Conservation (phyloP, 805 yeast genomes). For the Tetrapisispora namnaoensis region DNA sequence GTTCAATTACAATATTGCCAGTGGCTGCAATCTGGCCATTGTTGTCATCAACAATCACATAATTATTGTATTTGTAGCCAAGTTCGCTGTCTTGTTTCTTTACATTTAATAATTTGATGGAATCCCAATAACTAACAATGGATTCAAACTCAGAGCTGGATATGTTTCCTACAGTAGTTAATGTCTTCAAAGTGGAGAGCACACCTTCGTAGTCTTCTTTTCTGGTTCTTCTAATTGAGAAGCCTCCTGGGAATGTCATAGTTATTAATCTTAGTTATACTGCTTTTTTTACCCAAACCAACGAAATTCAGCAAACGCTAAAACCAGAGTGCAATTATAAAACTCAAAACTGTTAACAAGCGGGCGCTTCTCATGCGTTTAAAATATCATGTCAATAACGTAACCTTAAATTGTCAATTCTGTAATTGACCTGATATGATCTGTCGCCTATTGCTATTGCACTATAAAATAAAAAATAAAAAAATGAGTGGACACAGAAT, state of each 20-base stretch:
- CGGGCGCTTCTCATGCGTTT: too few relatives aligned
- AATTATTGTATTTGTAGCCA: constrained; percentile 49
- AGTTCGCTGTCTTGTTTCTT: constrained; percentile 1
- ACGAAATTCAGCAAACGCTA: too few relatives aligned
- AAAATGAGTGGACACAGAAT: too few relatives aligned
- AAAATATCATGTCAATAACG: too few relatives aligned
- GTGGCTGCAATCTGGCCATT: constrained; percentile 59
- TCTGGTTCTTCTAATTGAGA: constrained; percentile 49
- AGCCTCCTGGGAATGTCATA: constrained; percentile 36
- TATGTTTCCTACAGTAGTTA: constrained; percentile 80
- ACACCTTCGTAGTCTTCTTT: constrained; percentile 51
- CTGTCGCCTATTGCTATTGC: too few relatives aligned
- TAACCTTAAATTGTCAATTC: too few relatives aligned
- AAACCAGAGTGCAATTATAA: too few relatives aligned
- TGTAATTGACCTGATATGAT: too few relatives aligned
- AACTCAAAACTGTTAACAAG: too few relatives aligned
- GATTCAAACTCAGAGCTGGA: constrained; percentile 39
- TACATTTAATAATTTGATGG: constrained; percentile 18
- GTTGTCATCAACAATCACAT: constrained; percentile 50
- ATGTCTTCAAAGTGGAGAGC: constrained; percentile 48
- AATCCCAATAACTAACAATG: constrained; percentile 51
- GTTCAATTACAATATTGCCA: constrained; percentile 73
- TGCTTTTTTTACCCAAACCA: too few relatives aligned
- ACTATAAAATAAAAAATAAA: too few relatives aligned
- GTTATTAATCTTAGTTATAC: too few relatives aligned